Conservation (phyloP, 805 yeast genomes). For the Starmerella etchellsii region DNA sequence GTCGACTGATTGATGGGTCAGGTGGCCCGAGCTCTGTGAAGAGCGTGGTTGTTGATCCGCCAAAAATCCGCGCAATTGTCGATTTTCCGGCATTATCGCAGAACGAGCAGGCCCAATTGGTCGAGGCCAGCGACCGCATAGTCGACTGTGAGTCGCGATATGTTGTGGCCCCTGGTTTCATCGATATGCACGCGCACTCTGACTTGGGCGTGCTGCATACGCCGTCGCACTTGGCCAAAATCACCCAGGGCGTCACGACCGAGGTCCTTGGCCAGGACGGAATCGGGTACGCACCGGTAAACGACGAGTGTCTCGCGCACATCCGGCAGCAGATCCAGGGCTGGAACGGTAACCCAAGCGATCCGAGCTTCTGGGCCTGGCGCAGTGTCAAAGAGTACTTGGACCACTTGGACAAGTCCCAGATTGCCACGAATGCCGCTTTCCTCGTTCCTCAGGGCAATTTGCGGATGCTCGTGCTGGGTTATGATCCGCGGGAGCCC, state of each 20-base stretch:
- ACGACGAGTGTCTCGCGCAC: conserved; percentile 7
- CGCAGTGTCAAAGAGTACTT: conserved; percentile 8
- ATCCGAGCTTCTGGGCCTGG: conserved; percentile 12
- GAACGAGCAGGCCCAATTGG: background rate
- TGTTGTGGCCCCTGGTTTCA: conserved; percentile 14
- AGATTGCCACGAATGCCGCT: conserved; percentile 13
- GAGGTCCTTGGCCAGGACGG: conserved; percentile 18
- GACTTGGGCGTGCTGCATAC: conserved; percentile 12
- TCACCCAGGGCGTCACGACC: conserved; percentile 16
- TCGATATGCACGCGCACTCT: conserved; percentile 18
- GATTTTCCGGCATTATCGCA: background rate
- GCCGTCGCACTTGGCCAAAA: conserved; percentile 14
- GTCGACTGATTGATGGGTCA: conserved; percentile 10
- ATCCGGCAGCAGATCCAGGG: conserved; percentile 15
- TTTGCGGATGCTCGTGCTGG: conserved; percentile 16
- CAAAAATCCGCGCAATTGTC: conserved; percentile 3
- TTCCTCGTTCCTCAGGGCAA: conserved; percentile 15
- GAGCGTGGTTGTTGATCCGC: conserved; percentile 5
- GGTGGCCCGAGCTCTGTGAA: conserved; percentile 4
- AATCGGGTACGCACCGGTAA: conserved; percentile 15
- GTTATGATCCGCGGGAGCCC: conserved; percentile 16
- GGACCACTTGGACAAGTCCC: conserved; percentile 5
- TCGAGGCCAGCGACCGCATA: background rate
- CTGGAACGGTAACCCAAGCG: conserved; percentile 16
- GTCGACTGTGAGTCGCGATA: conserved; percentile 8